Conservation (phyloP, 768 basidiomycete genomes). For the Termitomyces sp. region DNA sequence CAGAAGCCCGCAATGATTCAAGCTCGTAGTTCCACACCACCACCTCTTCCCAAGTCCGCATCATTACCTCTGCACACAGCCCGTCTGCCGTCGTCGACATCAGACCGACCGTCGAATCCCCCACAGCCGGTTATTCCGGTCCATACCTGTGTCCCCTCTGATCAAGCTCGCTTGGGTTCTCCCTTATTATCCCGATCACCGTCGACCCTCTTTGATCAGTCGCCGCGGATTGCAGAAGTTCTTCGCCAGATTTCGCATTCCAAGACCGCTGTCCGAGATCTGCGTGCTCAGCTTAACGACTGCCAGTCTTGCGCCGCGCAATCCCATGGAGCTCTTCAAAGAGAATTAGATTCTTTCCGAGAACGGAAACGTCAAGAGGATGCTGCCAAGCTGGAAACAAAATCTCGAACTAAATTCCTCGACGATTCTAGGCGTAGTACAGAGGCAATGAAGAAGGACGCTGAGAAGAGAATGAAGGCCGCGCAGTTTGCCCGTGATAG, state of each 20-base stretch:
- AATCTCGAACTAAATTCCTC: conserved; percentile 74
- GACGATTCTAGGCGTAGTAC: conserved; percentile 86
- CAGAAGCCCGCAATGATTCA: conserved; percentile 32
- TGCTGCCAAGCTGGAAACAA: conserved; percentile 66
- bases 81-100: conserved; percentile 29
- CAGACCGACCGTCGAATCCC: conserved; percentile 25
- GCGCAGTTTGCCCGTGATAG: conserved; percentile 61
- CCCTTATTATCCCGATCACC: conserved; percentile 31
- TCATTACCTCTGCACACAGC: conserved; percentile 73
- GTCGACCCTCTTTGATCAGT: conserved; percentile 53
- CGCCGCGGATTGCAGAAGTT: conserved; percentile 68
- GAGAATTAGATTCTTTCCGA: conserved; percentile 69
- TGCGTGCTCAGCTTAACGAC: conserved; percentile 66
- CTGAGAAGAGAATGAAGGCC: conserved; percentile 82
- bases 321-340: conserved; percentile 61
- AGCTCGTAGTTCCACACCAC: conserved; percentile 67
- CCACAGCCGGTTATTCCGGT: conserved; percentile 20
- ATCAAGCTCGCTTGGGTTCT: conserved; percentile 24
- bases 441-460: conserved; percentile 76
- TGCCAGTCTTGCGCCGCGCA: conserved; percentile 50
- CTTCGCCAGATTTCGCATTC: conserved; percentile 65
- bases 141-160: conserved; percentile 23
- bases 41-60: conserved; percentile 79
- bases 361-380: conserved; percentile 83
- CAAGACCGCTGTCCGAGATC: conserved; percentile 58